These are phyloP conservation scores for Ganoderma resinaceum DNA, from an alignment of 1,284 basidiomycete species.

Conservation along the genomic window DNA sequence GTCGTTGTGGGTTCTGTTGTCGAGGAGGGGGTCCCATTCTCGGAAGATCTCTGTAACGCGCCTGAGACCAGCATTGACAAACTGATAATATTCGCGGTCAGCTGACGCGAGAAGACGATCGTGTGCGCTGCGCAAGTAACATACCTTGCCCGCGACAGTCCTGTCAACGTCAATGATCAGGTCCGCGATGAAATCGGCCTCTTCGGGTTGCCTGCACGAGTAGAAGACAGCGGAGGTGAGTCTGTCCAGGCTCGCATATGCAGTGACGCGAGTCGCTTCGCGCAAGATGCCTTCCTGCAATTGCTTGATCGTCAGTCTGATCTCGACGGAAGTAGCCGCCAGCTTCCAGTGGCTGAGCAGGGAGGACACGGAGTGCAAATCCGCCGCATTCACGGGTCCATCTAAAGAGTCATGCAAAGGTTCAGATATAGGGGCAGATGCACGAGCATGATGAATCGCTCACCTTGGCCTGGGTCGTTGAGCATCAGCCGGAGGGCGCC, in stretches of 20 bases:
- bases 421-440: background rate
- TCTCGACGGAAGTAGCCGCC: slow-evolving; percentile 77
- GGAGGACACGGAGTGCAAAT: slow-evolving; percentile 66
- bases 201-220: slow-evolving; percentile 73
- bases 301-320: slow-evolving; percentile 76
- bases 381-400: slow-evolving; percentile 55
- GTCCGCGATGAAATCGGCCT: slow-evolving; percentile 81
- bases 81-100: slow-evolving; percentile 48
- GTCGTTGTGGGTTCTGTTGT: slow-evolving; percentile 36
- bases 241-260: slow-evolving; percentile 64
- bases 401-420: slow-evolving; percentile 17
- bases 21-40: slow-evolving; percentile 33
- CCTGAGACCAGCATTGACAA: slow-evolving; percentile 76
- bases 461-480: slow-evolving; percentile 52
- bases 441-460: background rate
- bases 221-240: slow-evolving; percentile 72
- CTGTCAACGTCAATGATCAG: slow-evolving; percentile 74
- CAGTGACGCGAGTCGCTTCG: slow-evolving; percentile 57
- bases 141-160: slow-evolving; percentile 71
- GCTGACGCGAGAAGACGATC: background rate
- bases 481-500: slow-evolving; percentile 68
- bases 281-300: slow-evolving; percentile 69
- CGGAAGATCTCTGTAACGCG: slow-evolving; percentile 66
- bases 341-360: slow-evolving; percentile 83
- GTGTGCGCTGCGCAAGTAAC: background rate